Conservation (phyloP, 176 grass and related monocot species). For the Lolium rigidum region DNA sequence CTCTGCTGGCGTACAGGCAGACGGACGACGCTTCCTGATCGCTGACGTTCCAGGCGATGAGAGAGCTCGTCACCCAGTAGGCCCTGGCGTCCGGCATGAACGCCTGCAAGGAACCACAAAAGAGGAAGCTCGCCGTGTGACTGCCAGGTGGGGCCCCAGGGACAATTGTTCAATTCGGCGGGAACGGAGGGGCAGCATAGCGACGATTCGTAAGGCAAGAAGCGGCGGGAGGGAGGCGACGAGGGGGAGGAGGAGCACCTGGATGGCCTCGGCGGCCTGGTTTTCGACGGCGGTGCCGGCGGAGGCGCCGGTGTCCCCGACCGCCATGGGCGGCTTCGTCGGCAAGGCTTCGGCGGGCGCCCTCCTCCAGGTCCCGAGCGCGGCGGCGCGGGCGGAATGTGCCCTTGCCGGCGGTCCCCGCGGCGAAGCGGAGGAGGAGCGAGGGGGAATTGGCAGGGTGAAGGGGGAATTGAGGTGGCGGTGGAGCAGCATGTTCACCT, state of each 20-base stretch:
- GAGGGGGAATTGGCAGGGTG: conserved; percentile 13
- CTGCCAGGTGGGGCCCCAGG: background rate
- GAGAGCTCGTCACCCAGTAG: conserved; percentile 63
- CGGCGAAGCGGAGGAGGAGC: background rate
- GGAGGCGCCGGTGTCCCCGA: background rate
- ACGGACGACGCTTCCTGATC: conserved; percentile 52
- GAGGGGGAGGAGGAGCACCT: conserved; percentile 39
- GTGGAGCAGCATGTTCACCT: conserved; percentile 42
- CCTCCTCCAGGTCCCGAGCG: background rate
- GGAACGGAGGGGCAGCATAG: background rate
- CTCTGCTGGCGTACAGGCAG: conserved; percentile 73
- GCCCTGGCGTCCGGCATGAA: conserved; percentile 69
- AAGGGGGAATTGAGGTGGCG: background rate
- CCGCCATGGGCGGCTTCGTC: conserved; percentile 28
- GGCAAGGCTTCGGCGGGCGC: background rate
- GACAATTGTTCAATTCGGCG: background rate
- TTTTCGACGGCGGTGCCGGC: background rate
- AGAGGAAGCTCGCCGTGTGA: background rate
- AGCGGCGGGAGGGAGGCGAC: background rate
- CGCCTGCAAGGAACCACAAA: conserved; percentile 27
- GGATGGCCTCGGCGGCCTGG: background rate
- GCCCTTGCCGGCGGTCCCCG: conserved; percentile 12
- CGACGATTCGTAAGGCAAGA: background rate
- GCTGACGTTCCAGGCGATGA: conserved; percentile 76
- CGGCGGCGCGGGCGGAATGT: conserved; percentile 24